Evolutionary conservation across 2,329 filamentous ascomycete genomes (phyloP), one percentile per base, ranked within the genome.

Genomic region (Fusarium palustre): DNA sequence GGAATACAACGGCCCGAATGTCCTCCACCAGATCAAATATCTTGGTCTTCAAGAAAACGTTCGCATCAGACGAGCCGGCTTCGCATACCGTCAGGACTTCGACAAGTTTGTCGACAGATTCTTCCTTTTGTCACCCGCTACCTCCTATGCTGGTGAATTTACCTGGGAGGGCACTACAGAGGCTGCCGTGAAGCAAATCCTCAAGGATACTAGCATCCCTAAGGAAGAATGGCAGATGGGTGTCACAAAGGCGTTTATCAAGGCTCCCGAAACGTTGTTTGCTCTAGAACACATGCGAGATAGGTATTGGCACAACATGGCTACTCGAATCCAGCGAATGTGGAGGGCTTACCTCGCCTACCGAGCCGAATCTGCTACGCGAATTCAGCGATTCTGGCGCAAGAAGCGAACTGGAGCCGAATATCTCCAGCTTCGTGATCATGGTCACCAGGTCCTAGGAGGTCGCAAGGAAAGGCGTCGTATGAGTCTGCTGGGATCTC

Each of bases 41-140:
- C 91, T 99, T 16, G 96, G 96, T 88, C 85, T 99, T n/a, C 95
- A 98, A 79, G 96, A 99, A 81, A 99, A 99, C 86, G 96, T 99
- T 41, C 92, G 96, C 46, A 99, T 99, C 79, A 91, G 96, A 72
- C 90, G 96, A 78, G 96, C 96, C 66, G 96, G 96, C 63, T 99
- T 99, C 75, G 96, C 96, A 4, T 98, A 97, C 76, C 92, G 96
- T 79, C 95, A 98, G 77, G 94, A 93, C 0, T 99, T 97, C 75
- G 96, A 98, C 76, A 98, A 97, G 78, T 99, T 99, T 77, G 94
- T 97, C 31, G 96, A 98, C 77, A 91, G 96, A 41, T 99, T 98
- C 83, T 98, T 97, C 81, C 86, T 98, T 13, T 84, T 99, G 39
- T 98, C 96, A 6, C 94, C 95, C 2, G 94, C 96, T 73, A 97